Percentiles rank a stretch among this genome's conserved stretches.
phyloP scores from a whole-genome alignment of 352 stramenopile species.

The Blastocystis sp. region DNA sequence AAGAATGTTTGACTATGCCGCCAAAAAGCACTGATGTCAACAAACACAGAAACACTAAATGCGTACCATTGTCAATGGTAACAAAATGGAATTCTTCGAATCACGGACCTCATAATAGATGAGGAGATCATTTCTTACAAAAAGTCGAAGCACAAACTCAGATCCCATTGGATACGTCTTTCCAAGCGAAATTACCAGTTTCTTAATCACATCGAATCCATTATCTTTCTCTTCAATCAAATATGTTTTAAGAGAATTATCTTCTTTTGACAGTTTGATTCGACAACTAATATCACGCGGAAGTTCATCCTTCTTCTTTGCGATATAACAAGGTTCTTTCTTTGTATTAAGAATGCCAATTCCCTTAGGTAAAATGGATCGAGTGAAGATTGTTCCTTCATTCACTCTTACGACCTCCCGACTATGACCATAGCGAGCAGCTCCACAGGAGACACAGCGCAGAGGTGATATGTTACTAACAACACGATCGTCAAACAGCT shows the following conservation, averaged over 20 bases:
- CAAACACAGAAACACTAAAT: slow-evolving; percentile 13
- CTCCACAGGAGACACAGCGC: slow-evolving; percentile 8
- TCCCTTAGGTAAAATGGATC: not conserved
- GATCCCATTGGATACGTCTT: not conserved
- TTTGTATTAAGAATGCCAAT: not conserved
- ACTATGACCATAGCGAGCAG: not conserved
- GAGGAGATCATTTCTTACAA: not conserved
- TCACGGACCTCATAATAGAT: not conserved
- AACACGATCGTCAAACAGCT: not conserved
- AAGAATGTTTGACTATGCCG: slow-evolving; percentile 23
- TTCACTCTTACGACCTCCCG: not conserved
- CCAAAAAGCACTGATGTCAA: not conserved
- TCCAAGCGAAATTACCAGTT: not conserved
- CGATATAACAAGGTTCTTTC: not conserved
- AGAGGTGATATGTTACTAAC: not conserved
- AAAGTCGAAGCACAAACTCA: not conserved
- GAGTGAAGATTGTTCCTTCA: not conserved
- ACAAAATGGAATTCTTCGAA: not conserved
- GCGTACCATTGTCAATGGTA: not conserved
- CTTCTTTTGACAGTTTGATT: not conserved
- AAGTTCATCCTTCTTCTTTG: not conserved
- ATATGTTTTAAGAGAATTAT: not conserved
- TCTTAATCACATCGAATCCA: not conserved
- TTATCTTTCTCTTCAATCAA: not conserved
- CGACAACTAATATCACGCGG: not conserved